Evolutionary conservation across 2,329 filamentous ascomycete genomes (phyloP).

Genomic region (Ploettnerulaceae sp.): DNA sequence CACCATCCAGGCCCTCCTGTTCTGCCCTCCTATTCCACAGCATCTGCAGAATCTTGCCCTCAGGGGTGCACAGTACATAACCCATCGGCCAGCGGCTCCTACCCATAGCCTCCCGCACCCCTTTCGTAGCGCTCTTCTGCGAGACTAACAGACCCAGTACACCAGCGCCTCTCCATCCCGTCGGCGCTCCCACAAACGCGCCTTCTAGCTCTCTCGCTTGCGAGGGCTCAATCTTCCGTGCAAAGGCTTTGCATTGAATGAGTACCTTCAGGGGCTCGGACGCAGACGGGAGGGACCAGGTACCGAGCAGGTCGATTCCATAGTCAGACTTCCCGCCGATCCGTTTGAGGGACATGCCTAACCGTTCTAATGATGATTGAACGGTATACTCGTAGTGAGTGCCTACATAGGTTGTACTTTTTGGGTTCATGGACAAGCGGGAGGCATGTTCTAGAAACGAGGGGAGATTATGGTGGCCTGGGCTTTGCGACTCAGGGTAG

Average conservation of each 20-base stretch:
- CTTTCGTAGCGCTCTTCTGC: constrained; percentile 67
- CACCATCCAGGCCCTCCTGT: constrained; percentile 56
- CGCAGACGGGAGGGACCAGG: constrained; percentile 55
- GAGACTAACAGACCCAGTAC: constrained; percentile 69
- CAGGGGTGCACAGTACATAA: constrained; percentile 56
- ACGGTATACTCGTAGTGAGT: constrained; percentile 75
- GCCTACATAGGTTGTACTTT: constrained; percentile 60
- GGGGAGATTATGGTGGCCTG: constrained; percentile 56
- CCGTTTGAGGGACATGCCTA: constrained; percentile 61
- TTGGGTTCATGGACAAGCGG: constrained; percentile 48
- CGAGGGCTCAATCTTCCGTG: constrained; percentile 48
- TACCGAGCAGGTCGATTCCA: constrained; percentile 70
- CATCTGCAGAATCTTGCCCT: constrained; percentile 60
- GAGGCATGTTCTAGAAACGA: constrained; percentile 61
- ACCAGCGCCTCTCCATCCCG: constrained; percentile 61
- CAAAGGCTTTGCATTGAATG: constrained; percentile 65
- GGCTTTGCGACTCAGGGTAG: constrained; percentile 44
- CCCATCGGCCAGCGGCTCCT: constrained; percentile 66
- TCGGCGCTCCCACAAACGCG: constrained; percentile 67
- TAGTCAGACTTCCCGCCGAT: constrained; percentile 62
- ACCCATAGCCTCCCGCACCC: constrained; percentile 67
- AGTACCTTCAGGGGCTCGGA: constrained; percentile 42
- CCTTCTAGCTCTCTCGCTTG: constrained; percentile 75
- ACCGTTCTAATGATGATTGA: constrained; percentile 47
- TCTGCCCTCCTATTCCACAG: constrained; percentile 66